These are phyloP conservation scores for Immersiporthe knoxdaviesiana DNA, from an alignment of 2,329 filamentous ascomycete species.

Conservation along the genomic window DNA sequence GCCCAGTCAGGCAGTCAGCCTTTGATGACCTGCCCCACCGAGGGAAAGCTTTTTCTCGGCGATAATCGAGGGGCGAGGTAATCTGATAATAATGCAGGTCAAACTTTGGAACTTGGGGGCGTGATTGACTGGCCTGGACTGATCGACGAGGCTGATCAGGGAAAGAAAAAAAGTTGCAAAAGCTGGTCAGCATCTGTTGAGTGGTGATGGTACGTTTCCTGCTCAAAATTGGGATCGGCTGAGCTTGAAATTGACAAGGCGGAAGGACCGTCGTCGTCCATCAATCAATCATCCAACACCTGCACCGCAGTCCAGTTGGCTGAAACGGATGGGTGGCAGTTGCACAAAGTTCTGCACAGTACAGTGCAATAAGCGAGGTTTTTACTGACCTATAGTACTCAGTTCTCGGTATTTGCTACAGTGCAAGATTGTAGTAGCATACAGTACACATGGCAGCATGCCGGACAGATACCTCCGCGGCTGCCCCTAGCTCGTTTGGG, in stretches of 20 bases:
- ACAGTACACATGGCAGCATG: background rate
- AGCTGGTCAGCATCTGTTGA: background rate
- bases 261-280: no score
- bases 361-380: background rate
- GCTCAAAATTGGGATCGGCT: slow-evolving; percentile 21
- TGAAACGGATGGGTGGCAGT: background rate
- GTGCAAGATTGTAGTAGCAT: background rate
- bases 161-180: slow-evolving; percentile 7
- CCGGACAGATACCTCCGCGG: no score
- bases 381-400: background rate
- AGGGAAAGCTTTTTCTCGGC: background rate
- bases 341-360: background rate
- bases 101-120: no score
- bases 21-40: background rate
- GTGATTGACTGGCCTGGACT: background rate
- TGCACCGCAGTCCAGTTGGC: background rate
- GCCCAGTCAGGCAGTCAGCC: background rate
- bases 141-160: background rate
- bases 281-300: background rate
- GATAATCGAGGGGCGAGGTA: background rate
- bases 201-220: background rate
- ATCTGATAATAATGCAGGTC: background rate
- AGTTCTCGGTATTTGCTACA: background rate
- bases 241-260: slow-evolving; percentile 16
- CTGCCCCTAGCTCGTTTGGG: slow-evolving; percentile 1